Evolutionary conservation across 148 eudicot species (phyloP).

Genomic region (Selenicereus undatus): DNA sequence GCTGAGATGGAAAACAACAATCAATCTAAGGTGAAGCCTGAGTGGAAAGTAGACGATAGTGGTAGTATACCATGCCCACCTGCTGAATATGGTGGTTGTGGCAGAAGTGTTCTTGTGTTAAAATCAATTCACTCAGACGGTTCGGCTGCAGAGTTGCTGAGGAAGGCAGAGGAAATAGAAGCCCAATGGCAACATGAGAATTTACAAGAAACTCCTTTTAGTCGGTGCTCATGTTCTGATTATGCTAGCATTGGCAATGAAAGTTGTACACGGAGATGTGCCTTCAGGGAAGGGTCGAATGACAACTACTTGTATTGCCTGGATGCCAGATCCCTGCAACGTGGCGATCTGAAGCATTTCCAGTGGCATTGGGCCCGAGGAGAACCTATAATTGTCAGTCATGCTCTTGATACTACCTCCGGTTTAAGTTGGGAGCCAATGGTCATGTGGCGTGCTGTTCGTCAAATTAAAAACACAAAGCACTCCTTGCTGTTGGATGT

Average conservation of each 20-base stretch:
- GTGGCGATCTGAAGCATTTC: conserved; percentile 41
- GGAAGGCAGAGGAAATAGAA: conserved; percentile 38
- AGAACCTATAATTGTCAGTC: conserved; percentile 51
- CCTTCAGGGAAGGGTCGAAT: conserved; percentile 37
- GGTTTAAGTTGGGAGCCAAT: conserved; percentile 74
- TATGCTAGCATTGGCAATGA: conserved; percentile 8
- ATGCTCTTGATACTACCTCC: conserved; percentile 44
- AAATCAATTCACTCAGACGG: conserved; percentile 28
- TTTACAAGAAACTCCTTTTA: conserved; percentile 16
- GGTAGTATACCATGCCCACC: conserved; percentile 52
- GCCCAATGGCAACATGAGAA: neutral
- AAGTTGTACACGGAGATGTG: conserved; percentile 32
- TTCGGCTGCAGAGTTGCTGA: conserved; percentile 34
- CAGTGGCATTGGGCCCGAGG: conserved; percentile 63
- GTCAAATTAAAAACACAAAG: conserved; percentile 37
- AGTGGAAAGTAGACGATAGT: conserved; percentile 43
- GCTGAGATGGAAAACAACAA: neutral
- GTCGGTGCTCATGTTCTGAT: conserved; percentile 29
- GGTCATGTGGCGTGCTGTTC: conserved; percentile 78
- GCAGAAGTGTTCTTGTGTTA: conserved; percentile 36
- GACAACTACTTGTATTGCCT: conserved; percentile 54
- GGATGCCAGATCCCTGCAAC: conserved; percentile 34
- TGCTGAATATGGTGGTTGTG: conserved; percentile 46
- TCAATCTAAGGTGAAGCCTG: conserved; percentile 23
- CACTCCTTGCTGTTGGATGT: conserved; percentile 35